Evolutionary conservation across 2,329 filamentous ascomycete species (phyloP).

Genomic region (Clathrospora elynae): DNA sequence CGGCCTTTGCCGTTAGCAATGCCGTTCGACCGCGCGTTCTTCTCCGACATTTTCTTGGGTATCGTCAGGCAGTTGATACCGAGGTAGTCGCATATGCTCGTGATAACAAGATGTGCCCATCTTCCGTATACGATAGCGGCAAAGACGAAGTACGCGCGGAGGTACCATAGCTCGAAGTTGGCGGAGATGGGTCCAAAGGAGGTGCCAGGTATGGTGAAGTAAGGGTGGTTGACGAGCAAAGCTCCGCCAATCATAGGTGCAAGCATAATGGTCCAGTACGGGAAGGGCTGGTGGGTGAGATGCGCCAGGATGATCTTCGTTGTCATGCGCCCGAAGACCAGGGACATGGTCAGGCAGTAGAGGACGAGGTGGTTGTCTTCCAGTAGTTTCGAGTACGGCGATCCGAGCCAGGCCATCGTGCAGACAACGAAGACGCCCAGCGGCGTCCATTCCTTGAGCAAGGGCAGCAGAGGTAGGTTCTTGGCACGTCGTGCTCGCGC

Average conservation of each 20-base stretch:
- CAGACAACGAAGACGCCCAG: constrained; percentile 80
- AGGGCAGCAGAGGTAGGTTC: constrained; percentile 74
- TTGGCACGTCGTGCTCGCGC: constrained; percentile 72
- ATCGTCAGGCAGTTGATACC: constrained; percentile 97
- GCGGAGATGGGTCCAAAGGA: constrained; percentile 67
- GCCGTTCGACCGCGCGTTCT: constrained; percentile 36
- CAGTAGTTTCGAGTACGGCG: constrained; percentile 81
- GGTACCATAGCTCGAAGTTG: constrained; percentile 74
- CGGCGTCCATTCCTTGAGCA: constrained; percentile 93
- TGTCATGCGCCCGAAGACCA: constrained; percentile 96
- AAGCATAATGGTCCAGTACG: constrained; percentile 93
- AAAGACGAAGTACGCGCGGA: constrained; percentile 83
- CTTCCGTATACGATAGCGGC: constrained; percentile 84
- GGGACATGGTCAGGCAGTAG: constrained; percentile 92
- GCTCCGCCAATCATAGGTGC: constrained; percentile 85
- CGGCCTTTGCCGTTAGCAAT: constrained; percentile 43
- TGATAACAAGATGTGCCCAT: constrained; percentile 91
- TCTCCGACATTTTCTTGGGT: constrained; percentile 41
- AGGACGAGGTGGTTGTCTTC: constrained; percentile 85
- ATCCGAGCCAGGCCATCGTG: constrained; percentile 84
- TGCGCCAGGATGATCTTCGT: constrained; percentile 99
- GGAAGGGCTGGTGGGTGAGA: constrained; percentile 89
- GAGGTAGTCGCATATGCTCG: constrained; percentile 86
- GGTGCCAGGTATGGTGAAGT: constrained; percentile 55
- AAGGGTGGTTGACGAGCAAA: constrained; percentile 79